Evolutionary conservation across 768 basidiomycete species (phyloP), one percentile per base, ranked within the genome.

Genomic region (Cyathus striatus): DNA sequence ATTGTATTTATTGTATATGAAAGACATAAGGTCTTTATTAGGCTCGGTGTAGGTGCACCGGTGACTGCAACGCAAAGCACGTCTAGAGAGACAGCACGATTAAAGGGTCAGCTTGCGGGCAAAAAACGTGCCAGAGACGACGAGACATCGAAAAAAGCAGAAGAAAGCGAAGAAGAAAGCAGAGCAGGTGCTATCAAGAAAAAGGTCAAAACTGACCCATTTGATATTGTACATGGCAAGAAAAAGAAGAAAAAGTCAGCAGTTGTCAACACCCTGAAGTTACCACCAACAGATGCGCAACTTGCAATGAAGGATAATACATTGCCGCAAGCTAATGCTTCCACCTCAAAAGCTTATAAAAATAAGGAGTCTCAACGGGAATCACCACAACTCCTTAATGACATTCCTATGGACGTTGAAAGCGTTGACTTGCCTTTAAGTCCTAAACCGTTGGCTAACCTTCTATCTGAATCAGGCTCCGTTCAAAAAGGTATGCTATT

Each of bases 21-120:
- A 10, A 21, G 7, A 37, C 7, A 17, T 37, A 18, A n/a, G 10
- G 36, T 30, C 27, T 37, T 14, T 10, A 21, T 30, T 46, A 90
- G 88, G 52, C 65, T 90, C 44, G 88, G 88, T 42, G 85, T 90
- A 6, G 88, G 88, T 18, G 83, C 85, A 24, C 55, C 75, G 22
- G 63, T 79, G 18, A 76, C 84, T 22, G 76, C 75, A 40, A 58
- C 63, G 0, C 61, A 70, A 22, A 62, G 51, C 39, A 49, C 68
- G 25, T 66, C 70, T 27, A 70, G 76, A 27, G 86, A 86, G 43
- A 65, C 70, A n/a, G 75, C 74, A 14, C 76, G 76, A 48, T 69
- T 90, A 16, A 83, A 79, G 56, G 70, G 71, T 42, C 79, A 73
- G 52, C 70, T 90, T 2, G 53, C 67, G 9, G 78, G 70, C 26